These are phyloP conservation scores for Cubamyces lactineus DNA, from an alignment of 768 basidiomycete species.

Conservation along the genomic window DNA sequence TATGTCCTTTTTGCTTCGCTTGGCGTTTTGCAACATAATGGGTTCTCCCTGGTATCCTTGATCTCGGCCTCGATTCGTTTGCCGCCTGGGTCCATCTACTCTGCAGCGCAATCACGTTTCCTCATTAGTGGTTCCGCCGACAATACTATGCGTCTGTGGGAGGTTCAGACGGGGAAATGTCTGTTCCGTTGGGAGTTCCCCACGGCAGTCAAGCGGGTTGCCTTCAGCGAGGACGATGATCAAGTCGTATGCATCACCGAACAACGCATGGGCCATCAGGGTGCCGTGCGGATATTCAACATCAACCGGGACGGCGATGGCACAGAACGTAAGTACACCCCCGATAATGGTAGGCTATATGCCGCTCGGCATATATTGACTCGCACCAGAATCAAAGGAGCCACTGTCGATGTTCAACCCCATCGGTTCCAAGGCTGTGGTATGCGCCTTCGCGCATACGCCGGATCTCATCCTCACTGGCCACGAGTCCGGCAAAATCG, in stretches of 20 bases:
- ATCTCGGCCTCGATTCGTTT: not conserved
- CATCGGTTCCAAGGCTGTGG: constrained; percentile 94
- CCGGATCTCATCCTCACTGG: constrained; percentile 86
- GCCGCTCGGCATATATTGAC: not conserved
- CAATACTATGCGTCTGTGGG: constrained; percentile 91
- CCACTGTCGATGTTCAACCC: constrained; percentile 83
- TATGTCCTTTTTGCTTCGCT: not conserved
- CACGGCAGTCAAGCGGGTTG: constrained; percentile 95
- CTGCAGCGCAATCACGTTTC: constrained; percentile 77
- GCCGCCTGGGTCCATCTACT: not conserved
- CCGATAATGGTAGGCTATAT: not conserved
- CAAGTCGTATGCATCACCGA: constrained; percentile 93
- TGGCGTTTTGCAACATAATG: not conserved
- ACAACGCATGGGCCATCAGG: constrained; percentile 92
- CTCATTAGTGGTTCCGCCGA: constrained; percentile 93
- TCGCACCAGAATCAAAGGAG: constrained; percentile 66
- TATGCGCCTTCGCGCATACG: constrained; percentile 85
- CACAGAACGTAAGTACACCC: constrained; percentile 67
- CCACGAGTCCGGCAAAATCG: constrained; percentile 95
- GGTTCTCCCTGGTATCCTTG: not conserved
- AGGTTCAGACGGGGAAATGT: constrained; percentile 87
- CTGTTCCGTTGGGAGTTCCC: constrained; percentile 97
- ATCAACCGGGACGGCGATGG: constrained; percentile 85
- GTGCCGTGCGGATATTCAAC: constrained; percentile 87
- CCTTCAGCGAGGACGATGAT: constrained; percentile 84